Base-by-base conservation (phyloP, 768 basidiomycete species). In the Lenzites betulinus region DNA sequence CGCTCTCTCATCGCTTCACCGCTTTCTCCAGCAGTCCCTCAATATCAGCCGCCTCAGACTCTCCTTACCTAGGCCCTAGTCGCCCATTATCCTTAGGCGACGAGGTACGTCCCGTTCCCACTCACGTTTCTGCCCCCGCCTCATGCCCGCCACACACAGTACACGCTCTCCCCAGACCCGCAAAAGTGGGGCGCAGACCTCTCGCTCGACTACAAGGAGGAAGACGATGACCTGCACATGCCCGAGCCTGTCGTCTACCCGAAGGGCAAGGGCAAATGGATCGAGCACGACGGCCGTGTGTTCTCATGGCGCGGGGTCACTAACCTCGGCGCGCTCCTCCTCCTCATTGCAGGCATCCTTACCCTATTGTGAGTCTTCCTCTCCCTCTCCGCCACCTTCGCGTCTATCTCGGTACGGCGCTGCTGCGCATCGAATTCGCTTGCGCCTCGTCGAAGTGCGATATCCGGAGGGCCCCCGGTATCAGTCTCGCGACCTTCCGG, bases 241-340 rank as follows among this genome's bases (percentile, higher is more conserved):
- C 77, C 77, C 0, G 75, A 75, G 38, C 66, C 71, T 9, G 55
- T 57, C 20, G 50, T 44, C 15, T 42, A 20, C 12, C 56, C 39
- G 12, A 65, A 62, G 35, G 66, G 68, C 49, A 65, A 62, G 35
- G 66, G 68, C 49, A 53, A 58, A 28, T 67, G 73, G 54, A 75
- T 76, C 49, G 71, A 76, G 36, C 66, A 64, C 42, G 70, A 75
- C 39, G 76, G 77, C 20, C 71, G 74, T 54, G 64, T 78, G 52
- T 68, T 68, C 51, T 67, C 69, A 2, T 74, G 62, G 63, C 65
- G 80, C 65, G 81, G 79, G 6, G 64, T 79, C 67, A 67, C 70
- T 13, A 81, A 82, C 67, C 72, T 76, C n/a, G 71, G 78, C n/a
- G 73, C 76, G 18, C 69, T 82, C 28, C 20, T 69, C 36, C 20